Conservation (phyloP, 2,329 filamentous ascomycete species). For the Trichoderma breve region DNA sequence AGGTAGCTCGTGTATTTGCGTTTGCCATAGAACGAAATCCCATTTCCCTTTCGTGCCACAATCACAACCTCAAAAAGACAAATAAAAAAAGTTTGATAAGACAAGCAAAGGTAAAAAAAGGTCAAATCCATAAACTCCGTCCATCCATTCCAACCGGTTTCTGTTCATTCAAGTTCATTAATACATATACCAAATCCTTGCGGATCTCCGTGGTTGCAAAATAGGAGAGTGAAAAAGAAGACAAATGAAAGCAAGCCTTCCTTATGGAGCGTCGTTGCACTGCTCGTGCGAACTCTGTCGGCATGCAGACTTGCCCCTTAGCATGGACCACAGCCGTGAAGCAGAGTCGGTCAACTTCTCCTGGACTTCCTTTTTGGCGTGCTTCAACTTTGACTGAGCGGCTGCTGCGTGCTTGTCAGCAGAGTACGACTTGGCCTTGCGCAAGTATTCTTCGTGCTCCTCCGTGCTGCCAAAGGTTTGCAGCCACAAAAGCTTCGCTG, state of each 20-base stretch:
- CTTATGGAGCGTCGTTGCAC: not conserved
- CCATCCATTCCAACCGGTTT: slow-evolving; percentile 1
- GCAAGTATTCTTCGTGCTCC: slow-evolving; percentile 46
- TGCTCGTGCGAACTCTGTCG: slow-evolving; percentile 1
- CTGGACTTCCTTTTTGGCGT: slow-evolving; percentile 23
- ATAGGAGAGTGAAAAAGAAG: not conserved
- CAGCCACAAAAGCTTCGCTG: slow-evolving; percentile 57
- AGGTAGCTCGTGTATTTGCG: slow-evolving; percentile 2
- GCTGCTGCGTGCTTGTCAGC: slow-evolving; percentile 37
- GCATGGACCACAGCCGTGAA: slow-evolving; percentile 26
- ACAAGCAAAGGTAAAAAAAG: not conserved
- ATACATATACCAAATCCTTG: slow-evolving; percentile 1
- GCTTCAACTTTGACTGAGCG: slow-evolving; percentile 31
- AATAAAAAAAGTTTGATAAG: not conserved
- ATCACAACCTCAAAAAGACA: not conserved
- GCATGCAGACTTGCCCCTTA: slow-evolving; percentile 26
- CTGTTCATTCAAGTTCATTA: slow-evolving; percentile 9
- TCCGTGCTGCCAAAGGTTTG: slow-evolving; percentile 49
- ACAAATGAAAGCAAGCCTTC: not conserved
- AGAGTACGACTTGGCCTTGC: slow-evolving; percentile 46
- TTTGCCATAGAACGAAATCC: not conserved
- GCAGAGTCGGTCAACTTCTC: slow-evolving; percentile 29
- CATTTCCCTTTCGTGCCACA: not conserved
- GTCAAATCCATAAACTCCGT: slow-evolving; percentile 11
- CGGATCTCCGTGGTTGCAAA: not conserved